Base-by-base conservation (phyloP, 805 yeast genomes). In the Metschnikowia reukaufii region DNA sequence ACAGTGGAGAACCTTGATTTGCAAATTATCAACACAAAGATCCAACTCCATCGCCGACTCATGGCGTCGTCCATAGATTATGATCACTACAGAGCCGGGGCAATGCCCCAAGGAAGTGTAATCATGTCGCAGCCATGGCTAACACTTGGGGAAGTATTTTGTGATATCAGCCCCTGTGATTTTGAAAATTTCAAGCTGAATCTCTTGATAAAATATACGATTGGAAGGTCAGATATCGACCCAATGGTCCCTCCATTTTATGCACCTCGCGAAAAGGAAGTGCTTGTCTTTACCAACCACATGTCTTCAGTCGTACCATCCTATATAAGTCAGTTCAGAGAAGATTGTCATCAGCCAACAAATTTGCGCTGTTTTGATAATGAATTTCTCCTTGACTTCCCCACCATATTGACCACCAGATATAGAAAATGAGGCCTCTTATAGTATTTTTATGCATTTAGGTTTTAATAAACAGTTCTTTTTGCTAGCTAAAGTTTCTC, bases 141-240 rank as follows among this genome's bases (percentile, higher is more conserved):
- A 10, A 39, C 39, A 6, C 42, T 48, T 10, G 44, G 43, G 1
- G 46, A 39, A 19, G 39, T 33, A 1, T 41, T 43, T 33, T 35
- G 42, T 8, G 52, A 49, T 25, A 45, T 52, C 9, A 43, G 51
- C 10, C 45, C 55, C 3, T 49, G 51, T 30, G 55, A 52, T 27
- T 52, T 52, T 36, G 21, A 15, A 3, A 18, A 8, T 23, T 47
- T 47, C 36, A 19, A 36, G 12, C 55, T 52, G 55, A 20, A 18
- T 10, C 48, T 50, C 23, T 38, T 52, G 37, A 16, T 7, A 10
- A 40, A 36, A 20, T 44, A 47, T 37, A 45, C 50, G 8, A 6
- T 29, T 4, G 43, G 42, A 10, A 30, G 55, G 9, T n/a, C 18
- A 12, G 45, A 47, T 13, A 44, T 35, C 7, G 52, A 42, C 32